phyloP scores from a whole-genome alignment of 2,329 filamentous ascomycete genomes.

The Penicillium sp. region DNA sequence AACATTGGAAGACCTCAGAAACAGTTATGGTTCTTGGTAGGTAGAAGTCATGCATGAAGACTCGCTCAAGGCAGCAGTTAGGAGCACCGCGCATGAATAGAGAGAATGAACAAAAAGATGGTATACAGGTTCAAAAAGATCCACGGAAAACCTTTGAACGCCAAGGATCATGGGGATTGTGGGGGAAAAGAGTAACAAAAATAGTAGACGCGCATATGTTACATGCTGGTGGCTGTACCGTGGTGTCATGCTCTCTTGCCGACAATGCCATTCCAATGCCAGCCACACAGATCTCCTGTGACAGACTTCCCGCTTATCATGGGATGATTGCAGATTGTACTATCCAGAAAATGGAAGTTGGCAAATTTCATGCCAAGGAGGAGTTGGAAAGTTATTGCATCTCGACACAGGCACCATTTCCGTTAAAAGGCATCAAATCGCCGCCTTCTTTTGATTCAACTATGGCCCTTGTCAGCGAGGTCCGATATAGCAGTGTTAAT shows the following conservation, averaged over 20 bases:
- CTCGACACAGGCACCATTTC: neutral
- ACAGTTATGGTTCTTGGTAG: too few species aligned
- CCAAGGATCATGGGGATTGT: too few species aligned
- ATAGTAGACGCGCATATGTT: neutral
- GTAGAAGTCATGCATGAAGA: too few species aligned
- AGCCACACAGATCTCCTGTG: neutral
- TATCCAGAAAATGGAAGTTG: too few species aligned
- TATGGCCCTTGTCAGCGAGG: constrained; percentile 9
- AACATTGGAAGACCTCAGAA: too few species aligned
- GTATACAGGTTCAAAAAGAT: too few species aligned
- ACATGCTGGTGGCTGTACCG: neutral
- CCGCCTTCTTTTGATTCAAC: constrained; percentile 31
- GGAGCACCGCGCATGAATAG: too few species aligned
- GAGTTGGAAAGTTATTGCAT: neutral
- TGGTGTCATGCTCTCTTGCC: neutral
- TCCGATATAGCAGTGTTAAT: neutral
- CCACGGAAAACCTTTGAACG: too few species aligned
- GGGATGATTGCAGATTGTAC: neutral
- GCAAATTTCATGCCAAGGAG: neutral
- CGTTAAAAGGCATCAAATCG: neutral
- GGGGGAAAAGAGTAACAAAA: too few species aligned
- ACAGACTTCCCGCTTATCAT: neutral
- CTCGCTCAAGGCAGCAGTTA: too few species aligned
- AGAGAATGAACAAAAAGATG: too few species aligned
- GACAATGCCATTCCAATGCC: neutral